phyloP scores from a whole-genome alignment of 1,284 basidiomycete genomes.

The Polyporus tsugae region DNA sequence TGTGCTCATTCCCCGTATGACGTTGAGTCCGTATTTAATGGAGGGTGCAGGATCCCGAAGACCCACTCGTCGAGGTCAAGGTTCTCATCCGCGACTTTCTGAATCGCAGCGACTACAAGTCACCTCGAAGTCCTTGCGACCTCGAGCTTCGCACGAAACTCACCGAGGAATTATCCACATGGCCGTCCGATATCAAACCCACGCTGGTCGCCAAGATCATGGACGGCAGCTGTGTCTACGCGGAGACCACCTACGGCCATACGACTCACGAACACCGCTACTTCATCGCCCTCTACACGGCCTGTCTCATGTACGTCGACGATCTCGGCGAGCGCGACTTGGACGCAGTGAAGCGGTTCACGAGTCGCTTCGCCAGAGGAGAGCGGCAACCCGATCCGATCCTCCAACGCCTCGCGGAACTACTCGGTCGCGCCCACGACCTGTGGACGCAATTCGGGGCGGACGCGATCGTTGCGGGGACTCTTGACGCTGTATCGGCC shows the following conservation, averaged over 20 bases:
- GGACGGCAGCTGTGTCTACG: slow-evolving; percentile 24
- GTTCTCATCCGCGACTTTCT: slow-evolving; percentile 17
- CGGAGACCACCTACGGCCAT: slow-evolving; percentile 28
- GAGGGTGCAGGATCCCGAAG: neutral
- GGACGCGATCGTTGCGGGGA: slow-evolving; percentile 28
- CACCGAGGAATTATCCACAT: slow-evolving; percentile 11
- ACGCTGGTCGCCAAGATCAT: slow-evolving; percentile 18
- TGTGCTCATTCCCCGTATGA: neutral
- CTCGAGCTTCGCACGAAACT: slow-evolving; percentile 10
- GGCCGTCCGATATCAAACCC: slow-evolving; percentile 13
- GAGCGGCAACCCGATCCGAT: slow-evolving; percentile 25
- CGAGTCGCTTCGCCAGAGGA: slow-evolving; percentile 22
- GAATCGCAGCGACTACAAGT: slow-evolving; percentile 12
- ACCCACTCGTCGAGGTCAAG: slow-evolving; percentile 11
- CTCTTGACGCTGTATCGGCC: slow-evolving; percentile 25
- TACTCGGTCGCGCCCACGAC: slow-evolving; percentile 18
- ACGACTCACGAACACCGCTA: slow-evolving; percentile 22
- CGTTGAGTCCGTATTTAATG: neutral
- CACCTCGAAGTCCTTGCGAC: slow-evolving; percentile 11
- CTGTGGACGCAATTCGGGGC: slow-evolving; percentile 28
- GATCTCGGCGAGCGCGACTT: slow-evolving; percentile 20
- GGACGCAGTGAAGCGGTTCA: slow-evolving; percentile 26
- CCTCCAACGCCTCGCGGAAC: slow-evolving; percentile 21
- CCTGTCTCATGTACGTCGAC: slow-evolving; percentile 29
- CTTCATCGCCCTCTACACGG: slow-evolving; percentile 29